Percentiles rank a stretch among this genome's conserved stretches.
Conservation (phyloP, 768 basidiomycete species). For the Auricularia heimuer region DNA sequence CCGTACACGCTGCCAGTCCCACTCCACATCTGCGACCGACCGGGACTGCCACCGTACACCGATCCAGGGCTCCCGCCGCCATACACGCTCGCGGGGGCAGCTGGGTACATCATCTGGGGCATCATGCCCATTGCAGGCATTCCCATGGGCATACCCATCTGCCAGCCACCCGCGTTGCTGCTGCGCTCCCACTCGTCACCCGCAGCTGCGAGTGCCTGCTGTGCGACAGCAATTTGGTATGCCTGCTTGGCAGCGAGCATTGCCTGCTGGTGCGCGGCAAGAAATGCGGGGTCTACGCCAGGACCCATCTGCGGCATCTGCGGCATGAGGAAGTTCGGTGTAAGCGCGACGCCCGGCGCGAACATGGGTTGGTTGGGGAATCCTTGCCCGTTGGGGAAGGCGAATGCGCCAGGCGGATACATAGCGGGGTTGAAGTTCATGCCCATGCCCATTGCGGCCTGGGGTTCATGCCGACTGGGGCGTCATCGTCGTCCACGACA, state of each 20-base stretch:
- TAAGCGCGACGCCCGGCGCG: constrained; percentile 6
- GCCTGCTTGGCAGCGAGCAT: constrained; percentile 82
- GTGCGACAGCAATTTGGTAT: constrained; percentile 83
- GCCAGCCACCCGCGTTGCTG: constrained; percentile 43
- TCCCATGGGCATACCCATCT: constrained; percentile 34
- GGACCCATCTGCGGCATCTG: constrained; percentile 10
- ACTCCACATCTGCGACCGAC: constrained; percentile 4
- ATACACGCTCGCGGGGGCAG: constrained; percentile 45
- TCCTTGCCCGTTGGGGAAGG: constrained; percentile 28
- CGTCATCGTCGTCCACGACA: constrained; percentile 33
- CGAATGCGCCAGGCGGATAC: constrained; percentile 24
- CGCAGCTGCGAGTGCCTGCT: constrained; percentile 83
- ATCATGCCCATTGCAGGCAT: constrained; percentile 15
- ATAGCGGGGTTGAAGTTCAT: constrained; percentile 16
- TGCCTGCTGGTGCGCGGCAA: constrained; percentile 79
- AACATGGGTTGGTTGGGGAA: constrained; percentile 26
- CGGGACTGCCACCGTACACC: constrained; percentile 9
- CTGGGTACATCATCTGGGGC: constrained; percentile 41
- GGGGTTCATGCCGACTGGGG: constrained; percentile 10
- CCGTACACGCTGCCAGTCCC: constrained; percentile 62
- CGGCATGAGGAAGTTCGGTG: constrained; percentile 7
- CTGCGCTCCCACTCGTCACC: constrained; percentile 86
- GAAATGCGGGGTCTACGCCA: constrained; percentile 40
- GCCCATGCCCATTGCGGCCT: constrained; percentile 20
- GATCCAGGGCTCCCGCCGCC: constrained; percentile 25